phyloP scores from a whole-genome alignment of 2,329 filamentous ascomycete genomes.

The Nannizziopsis arthrosporioides region DNA sequence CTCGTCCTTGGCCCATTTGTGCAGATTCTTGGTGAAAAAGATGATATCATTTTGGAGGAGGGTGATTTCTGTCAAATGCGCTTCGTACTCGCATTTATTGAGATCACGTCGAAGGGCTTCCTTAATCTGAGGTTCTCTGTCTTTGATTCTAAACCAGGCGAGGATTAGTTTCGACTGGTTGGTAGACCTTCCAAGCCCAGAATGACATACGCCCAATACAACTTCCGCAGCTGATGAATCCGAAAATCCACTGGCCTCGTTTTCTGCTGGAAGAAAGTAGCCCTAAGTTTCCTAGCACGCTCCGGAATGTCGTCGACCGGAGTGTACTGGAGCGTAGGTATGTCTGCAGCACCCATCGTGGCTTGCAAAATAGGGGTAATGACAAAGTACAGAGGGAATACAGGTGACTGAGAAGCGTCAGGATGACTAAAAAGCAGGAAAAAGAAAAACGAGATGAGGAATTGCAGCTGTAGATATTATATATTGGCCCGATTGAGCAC shows the following conservation, averaged over 20 bases:
- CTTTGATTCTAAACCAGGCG: conserved; percentile 45
- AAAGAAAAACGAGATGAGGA: too few relatives aligned
- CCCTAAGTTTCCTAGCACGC: conserved; percentile 49
- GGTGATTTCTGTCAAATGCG: conserved; percentile 59
- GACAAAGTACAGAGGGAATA: neutral
- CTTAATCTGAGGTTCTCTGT: conserved; percentile 60
- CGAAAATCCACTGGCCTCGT: conserved; percentile 76
- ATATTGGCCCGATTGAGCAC: too few relatives aligned
- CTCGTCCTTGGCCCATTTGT: conserved; percentile 76
- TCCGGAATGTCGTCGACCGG: conserved; percentile 54
- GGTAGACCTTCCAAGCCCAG: neutral
- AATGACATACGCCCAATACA: conserved; percentile 69
- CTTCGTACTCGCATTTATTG: conserved; percentile 64
- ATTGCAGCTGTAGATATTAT: too few relatives aligned
- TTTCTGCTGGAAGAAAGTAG: conserved; percentile 64
- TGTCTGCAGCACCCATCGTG: conserved; percentile 19
- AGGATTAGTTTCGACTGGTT: conserved; percentile 12
- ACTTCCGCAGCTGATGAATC: conserved; percentile 73
- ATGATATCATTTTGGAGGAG: conserved; percentile 74
- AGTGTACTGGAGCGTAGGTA: conserved; percentile 47
- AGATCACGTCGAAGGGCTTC: conserved; percentile 70
- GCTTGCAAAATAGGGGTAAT: neutral
- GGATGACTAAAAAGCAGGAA: neutral
- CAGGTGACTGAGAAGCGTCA: neutral
- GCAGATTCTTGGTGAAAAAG: conserved; percentile 63